phyloP scores from a whole-genome alignment of 2,329 filamentous ascomycete genomes.

The Sclerotinia minor region DNA sequence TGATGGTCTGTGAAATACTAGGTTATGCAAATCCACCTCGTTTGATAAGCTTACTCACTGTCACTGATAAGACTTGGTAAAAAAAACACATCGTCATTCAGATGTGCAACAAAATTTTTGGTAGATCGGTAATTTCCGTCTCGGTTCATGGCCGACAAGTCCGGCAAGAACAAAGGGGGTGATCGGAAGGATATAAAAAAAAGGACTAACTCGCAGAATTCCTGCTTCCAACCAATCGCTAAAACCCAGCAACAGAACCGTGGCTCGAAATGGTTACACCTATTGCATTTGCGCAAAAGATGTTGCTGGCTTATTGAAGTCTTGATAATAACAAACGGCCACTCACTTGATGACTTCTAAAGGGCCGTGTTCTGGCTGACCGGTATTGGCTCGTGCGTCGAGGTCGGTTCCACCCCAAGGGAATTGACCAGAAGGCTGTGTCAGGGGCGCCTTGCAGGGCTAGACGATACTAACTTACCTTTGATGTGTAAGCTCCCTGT shows the following conservation, averaged over 20 bases:
- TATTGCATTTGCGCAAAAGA: not conserved
- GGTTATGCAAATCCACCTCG: constrained; percentile 15
- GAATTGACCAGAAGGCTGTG: constrained; percentile 9
- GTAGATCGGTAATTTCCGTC: constrained; percentile 16
- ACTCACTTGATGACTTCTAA: constrained; percentile 19
- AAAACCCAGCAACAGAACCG: not conserved
- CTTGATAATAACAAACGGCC: not conserved
- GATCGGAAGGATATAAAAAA: not conserved
- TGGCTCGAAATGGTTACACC: not conserved
- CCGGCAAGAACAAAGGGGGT: constrained; percentile 15
- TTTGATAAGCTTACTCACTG: constrained; percentile 23
- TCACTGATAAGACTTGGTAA: constrained; percentile 24
- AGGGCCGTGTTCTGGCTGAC: not conserved
- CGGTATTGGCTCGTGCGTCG: constrained; percentile 22
- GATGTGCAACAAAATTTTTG: constrained; percentile 26
- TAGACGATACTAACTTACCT: constrained; percentile 8
- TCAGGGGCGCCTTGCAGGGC: constrained; percentile 9
- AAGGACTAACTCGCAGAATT: not conserved
- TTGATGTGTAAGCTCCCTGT: constrained; percentile 17
- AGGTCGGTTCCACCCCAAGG: constrained; percentile 4
- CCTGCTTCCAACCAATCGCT: not conserved
- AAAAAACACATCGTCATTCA: constrained; percentile 27
- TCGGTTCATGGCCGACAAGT: constrained; percentile 10
- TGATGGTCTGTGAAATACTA: not conserved
- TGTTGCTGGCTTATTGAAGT: not conserved